phyloP scores from a whole-genome alignment of 306 rosid genomes.

The Cyclanthera cordifolia region DNA sequence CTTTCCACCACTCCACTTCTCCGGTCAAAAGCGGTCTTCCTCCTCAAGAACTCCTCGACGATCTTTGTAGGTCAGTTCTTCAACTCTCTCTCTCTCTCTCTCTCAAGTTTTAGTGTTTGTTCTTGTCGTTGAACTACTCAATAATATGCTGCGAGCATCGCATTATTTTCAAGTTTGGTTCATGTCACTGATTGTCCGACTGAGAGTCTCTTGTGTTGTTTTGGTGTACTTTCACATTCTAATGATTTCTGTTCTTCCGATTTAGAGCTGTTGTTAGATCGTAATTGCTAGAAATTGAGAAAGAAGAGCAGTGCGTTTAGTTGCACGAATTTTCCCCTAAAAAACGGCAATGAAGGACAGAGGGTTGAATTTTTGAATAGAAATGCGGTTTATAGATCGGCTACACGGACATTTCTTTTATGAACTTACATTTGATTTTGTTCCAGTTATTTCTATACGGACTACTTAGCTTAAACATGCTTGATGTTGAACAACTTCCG shows the following conservation, averaged over 20 bases:
- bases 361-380: constrained; percentile 1
- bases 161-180: not conserved
- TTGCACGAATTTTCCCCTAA: not conserved
- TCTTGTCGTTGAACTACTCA: not conserved
- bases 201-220: not conserved
- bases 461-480: not conserved
- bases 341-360: not conserved
- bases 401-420: not conserved
- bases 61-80: constrained; percentile 63
- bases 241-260: not conserved
- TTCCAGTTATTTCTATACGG: not conserved
- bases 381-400: not conserved
- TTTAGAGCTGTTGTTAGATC: not conserved
- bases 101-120: not conserved
- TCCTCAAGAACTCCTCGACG: constrained; percentile 81
- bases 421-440: not conserved
- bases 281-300: not conserved
- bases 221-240: not conserved
- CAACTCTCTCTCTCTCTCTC: not conserved
- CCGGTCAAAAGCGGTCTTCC: constrained; percentile 66
- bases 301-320: not conserved
- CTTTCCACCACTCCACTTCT: constrained; percentile 45
- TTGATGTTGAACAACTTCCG: not conserved
- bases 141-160: not conserved
- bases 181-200: not conserved